Conservation (phyloP, 805 yeast species). For the Kazachstania africana region DNA sequence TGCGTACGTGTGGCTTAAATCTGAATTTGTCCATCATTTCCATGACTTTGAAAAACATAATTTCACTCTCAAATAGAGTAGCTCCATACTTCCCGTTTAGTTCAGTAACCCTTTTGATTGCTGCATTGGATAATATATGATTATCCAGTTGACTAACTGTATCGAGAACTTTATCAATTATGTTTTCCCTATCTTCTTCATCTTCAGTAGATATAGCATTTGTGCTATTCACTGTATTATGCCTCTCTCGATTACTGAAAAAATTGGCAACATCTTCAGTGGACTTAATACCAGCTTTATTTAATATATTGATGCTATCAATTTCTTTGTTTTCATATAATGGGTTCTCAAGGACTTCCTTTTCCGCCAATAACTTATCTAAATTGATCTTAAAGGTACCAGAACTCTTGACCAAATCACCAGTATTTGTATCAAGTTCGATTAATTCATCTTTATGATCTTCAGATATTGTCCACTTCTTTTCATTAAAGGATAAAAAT, state of each 20-base stretch:
- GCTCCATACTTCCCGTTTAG: conserved; percentile 40
- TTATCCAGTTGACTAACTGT: conserved; percentile 46
- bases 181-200: conserved; percentile 24
- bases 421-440: conserved; percentile 8
- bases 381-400: conserved; percentile 14
- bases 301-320: no score
- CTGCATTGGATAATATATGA: conserved; percentile 39
- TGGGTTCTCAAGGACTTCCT: conserved; percentile 16
- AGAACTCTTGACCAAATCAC: conserved; percentile 9
- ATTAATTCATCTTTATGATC: conserved; percentile 13
- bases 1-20: conserved; percentile 50
- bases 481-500: conserved; percentile 23
- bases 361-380: conserved; percentile 15
- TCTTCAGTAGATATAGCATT: neutral
- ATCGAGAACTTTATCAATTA: conserved; percentile 21
- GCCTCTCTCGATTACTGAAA: neutral
- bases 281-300: no score
- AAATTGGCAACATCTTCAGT: no score
- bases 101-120: conserved; percentile 44
- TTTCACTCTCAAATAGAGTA: conserved; percentile 40
- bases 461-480: conserved; percentile 9
- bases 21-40: conserved; percentile 43
- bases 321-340: conserved; percentile 11
- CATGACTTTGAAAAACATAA: conserved; percentile 41
- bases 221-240: no score